phyloP scores from a whole-genome alignment of 2,329 filamentous ascomycete genomes.

The Davidsoniella neocaledoniae region DNA sequence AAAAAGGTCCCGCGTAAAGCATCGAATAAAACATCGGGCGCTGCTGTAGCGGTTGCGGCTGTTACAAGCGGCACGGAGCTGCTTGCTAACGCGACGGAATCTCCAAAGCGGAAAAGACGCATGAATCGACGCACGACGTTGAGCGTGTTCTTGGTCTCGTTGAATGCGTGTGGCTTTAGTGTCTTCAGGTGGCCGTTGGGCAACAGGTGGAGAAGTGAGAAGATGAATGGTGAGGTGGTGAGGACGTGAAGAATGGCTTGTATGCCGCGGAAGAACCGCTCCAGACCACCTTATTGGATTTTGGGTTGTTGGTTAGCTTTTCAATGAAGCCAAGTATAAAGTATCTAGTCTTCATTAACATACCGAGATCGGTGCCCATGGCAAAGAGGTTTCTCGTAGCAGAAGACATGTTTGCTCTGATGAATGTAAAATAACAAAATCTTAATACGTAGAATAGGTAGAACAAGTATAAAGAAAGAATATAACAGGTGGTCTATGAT shows the following conservation, averaged over 20 bases:
- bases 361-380: slow-evolving; percentile 32
- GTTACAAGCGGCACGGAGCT: slow-evolving; percentile 14
- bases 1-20: slow-evolving; percentile 41
- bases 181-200: slow-evolving; percentile 17
- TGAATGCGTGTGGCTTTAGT: slow-evolving; percentile 18
- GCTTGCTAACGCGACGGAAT: slow-evolving; percentile 28
- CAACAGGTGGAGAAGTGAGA: slow-evolving; percentile 18
- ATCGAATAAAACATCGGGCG: slow-evolving; percentile 23
- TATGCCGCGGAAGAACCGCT: slow-evolving; percentile 41
- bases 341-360: slow-evolving; percentile 10
- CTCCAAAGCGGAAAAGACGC: slow-evolving; percentile 51
- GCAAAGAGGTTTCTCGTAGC: slow-evolving; percentile 17
- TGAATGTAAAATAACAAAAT: neutral
- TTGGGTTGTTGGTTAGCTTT: slow-evolving; percentile 25
- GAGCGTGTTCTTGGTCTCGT: slow-evolving; percentile 24
- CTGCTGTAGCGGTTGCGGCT: neutral
- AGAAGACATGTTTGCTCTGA: slow-evolving; percentile 4
- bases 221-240: slow-evolving; percentile 26
- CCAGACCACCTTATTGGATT: slow-evolving; percentile 34
- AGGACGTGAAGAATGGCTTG: slow-evolving; percentile 35
- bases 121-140: slow-evolving; percentile 42
- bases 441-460: too few species aligned
- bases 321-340: slow-evolving; percentile 23
- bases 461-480: neutral
- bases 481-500: neutral